Evolutionary conservation across 805 yeast species (phyloP), one percentile per base, ranked within the genome.

Genomic region (Spencermartinsiella europaea): DNA sequence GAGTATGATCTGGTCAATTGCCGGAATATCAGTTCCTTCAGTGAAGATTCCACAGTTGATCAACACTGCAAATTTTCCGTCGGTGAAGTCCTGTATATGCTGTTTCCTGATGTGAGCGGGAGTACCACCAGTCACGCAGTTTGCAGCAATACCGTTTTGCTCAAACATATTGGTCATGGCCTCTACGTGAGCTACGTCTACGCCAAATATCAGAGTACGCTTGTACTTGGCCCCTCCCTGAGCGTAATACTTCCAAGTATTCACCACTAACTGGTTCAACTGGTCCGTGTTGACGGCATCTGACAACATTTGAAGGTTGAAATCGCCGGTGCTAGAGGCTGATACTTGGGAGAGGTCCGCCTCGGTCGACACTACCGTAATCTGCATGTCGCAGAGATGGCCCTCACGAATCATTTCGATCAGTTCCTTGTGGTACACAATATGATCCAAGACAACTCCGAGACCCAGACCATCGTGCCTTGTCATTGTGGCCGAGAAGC

Each of bases 11-110:
- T 88, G 81, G 59, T 90, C 97, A 47, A 89, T 83, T 50, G 81
- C 81, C 2, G 97, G 97, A 16, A 91, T 81, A 66, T 90, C 97
- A 0, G 97, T 88, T 0, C 98, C 98, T 62, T 90, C 98, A 0
- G 96, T 90, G 56, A 91, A 83, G 4, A 90, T 86, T 15, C 85
- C 87, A 61, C 95, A 93, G 59, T 91, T 91, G 67, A 93, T 75
- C 25, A 90, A 65, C 0, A 91, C 95, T 3, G 82, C 78, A 16
- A 86, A 71, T 14, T 72, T 60, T 0, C 93, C 89, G 0, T 65
- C 55, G 50, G 72, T 74, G 60, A 90, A 91, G 31, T 76, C 81
- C 4, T 68, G 63, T 1, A 89, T 64, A 0, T 79, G 70, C 2
- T 62, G 57, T 14, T 67, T 73, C 35, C 97, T 69, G 35, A 75